Evolutionary conservation across 305 asterid species (phyloP).

Genomic region (Fraxinus albicans): DNA sequence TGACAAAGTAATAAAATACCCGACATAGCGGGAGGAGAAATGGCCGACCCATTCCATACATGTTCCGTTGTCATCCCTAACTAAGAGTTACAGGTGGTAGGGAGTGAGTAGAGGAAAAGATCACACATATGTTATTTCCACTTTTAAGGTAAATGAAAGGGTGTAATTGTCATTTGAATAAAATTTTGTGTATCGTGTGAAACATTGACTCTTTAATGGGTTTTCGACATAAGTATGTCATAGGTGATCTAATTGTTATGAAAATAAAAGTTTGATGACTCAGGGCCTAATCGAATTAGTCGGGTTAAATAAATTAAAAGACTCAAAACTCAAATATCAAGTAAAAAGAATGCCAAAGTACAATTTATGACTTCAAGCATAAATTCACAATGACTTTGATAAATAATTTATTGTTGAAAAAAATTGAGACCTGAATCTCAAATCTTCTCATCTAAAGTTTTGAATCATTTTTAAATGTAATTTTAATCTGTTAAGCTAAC

Average conservation of each 20-base stretch:
- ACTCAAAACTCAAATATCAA: neutral
- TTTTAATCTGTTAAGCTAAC: neutral
- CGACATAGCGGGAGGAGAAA: too few species aligned
- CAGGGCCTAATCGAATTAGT: neutral
- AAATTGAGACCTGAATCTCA: neutral
- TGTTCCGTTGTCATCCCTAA: too few species aligned
- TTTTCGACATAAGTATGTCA: neutral
- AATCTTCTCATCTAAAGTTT: too few species aligned
- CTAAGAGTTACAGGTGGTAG: too few species aligned
- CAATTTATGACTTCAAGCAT: too few species aligned
- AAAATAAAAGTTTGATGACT: neutral
- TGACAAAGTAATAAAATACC: too few species aligned
- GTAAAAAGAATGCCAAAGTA: neutral
- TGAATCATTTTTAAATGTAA: neutral
- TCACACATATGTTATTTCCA: too few species aligned
- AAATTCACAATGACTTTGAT: neutral
- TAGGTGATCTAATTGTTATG: neutral
- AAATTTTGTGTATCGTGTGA: too few species aligned
- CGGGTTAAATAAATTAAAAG: neutral
- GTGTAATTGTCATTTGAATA: neutral
- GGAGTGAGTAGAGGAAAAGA: too few species aligned
- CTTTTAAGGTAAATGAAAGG: too few species aligned
- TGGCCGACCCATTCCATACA: too few species aligned
- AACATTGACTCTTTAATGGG: neutral
- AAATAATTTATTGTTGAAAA: neutral